These are phyloP conservation scores for Lichtheimia ramosa DNA, from an alignment of 371 early-diverging fungal species.

Conservation along the genomic window DNA sequence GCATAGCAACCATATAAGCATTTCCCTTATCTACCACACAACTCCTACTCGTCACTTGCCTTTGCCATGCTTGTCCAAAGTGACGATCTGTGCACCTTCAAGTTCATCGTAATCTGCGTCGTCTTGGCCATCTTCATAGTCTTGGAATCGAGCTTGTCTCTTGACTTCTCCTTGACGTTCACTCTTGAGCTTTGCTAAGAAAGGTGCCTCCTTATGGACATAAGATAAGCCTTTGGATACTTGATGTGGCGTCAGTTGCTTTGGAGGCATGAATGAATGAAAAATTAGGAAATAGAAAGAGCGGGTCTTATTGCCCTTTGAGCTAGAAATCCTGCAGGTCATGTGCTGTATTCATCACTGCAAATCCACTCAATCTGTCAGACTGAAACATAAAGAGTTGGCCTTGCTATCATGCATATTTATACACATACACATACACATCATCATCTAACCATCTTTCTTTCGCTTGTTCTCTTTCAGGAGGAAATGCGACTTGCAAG, in stretches of 20 bases:
- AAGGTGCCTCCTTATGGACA: conserved; percentile 50
- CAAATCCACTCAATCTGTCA: too few species aligned
- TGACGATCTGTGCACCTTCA: conserved; percentile 50
- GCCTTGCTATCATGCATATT: too few species aligned
- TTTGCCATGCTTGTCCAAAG: conserved; percentile 44
- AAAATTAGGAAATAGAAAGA: neutral
- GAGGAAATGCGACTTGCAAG: too few species aligned
- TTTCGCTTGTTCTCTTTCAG: too few species aligned
- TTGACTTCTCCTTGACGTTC: conserved; percentile 21
- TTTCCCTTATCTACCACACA: too few species aligned
- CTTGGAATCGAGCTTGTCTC: conserved; percentile 26
- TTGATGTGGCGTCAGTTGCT: conserved; percentile 47
- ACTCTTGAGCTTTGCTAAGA: conserved; percentile 36
- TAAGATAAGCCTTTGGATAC: conserved; percentile 40
- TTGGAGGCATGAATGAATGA: conserved; percentile 16
- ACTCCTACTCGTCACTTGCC: conserved; percentile 13
- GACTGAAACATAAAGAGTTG: too few species aligned
- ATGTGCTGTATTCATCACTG: too few species aligned
- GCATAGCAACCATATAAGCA: too few species aligned
- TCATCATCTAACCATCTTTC: too few species aligned
- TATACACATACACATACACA: too few species aligned
- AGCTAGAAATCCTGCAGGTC: too few species aligned
- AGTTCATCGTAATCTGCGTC: conserved; percentile 50
- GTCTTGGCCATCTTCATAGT: conserved; percentile 46
- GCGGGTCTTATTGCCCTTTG: too few species aligned